Percentiles rank a stretch among this genome's conserved stretches.
These are phyloP conservation scores for Mycena olivaceomarginata DNA, from an alignment of 768 basidiomycete genomes.

Conservation along the genomic window DNA sequence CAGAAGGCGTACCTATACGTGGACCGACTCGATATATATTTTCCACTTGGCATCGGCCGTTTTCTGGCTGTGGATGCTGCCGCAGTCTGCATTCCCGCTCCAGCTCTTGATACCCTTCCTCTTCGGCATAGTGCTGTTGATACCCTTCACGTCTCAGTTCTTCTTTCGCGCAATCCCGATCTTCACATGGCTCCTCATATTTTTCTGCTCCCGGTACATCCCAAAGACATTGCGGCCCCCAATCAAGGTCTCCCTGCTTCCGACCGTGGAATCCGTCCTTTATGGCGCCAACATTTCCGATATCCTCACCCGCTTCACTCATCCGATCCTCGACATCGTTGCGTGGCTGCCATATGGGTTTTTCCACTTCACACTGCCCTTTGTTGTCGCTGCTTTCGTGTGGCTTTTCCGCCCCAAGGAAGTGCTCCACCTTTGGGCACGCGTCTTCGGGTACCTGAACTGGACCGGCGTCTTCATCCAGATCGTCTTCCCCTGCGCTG, in stretches of 20 bases:
- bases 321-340: constrained; percentile 92
- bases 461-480: constrained; percentile 91
- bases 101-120: constrained; percentile 88
- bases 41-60: constrained; percentile 77
- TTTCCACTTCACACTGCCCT: constrained; percentile 91
- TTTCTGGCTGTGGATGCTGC: constrained; percentile 87
- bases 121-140: constrained; percentile 80
- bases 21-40: constrained; percentile 77
- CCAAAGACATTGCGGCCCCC: constrained; percentile 84
- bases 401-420: constrained; percentile 94
- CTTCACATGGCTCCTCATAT: constrained; percentile 90
- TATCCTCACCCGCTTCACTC: constrained; percentile 95
- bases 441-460: constrained; percentile 96
- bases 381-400: constrained; percentile 88
- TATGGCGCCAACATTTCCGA: constrained; percentile 99
- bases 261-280: constrained; percentile 94
- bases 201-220: constrained; percentile 92
- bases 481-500: constrained; percentile 92
- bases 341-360: constrained; percentile 99
- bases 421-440: constrained; percentile 88
- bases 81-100: constrained; percentile 78
- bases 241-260: constrained; percentile 94
- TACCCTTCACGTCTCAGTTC: constrained; percentile 94
- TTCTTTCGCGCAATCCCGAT: constrained; percentile 92
- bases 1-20: constrained; percentile 72